Evolutionary conservation across 179 eudicot species (phyloP), one percentile per base, ranked within the genome.

Genomic region (Actinidia polygama): DNA sequence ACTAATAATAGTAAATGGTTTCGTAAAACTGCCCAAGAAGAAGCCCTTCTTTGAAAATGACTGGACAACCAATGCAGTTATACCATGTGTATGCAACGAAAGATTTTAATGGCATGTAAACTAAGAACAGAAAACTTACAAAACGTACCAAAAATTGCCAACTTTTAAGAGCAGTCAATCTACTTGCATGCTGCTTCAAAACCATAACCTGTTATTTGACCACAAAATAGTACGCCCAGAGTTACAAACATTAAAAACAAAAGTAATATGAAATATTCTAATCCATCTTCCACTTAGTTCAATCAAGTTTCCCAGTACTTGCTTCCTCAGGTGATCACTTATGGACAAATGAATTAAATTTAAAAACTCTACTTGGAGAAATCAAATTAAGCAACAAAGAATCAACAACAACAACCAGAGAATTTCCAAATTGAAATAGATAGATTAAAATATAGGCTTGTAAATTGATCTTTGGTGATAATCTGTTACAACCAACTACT

Each of bases 161-260:
- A 95, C 89, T 93, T 91, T 96, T 96, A 80, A 96, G 98, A 75
- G 98, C 88, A 84, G 94, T 95, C 85, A 96, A 79, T 86, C 89
- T 91, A 85, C 91, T 90, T 79, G 97, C 98, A 63, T 71, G 92
- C 90, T 88, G 93, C 93, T 93, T 95, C 89, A 91, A 96, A 87
- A 96, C 91, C 49, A 98, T 95, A 66, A 95, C 97, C 99, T 96
- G 85, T 69, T 61, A 85, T 63, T 46, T 51, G 51, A 81, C 74
- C 81, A 79, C 64, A 64, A 75, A 79, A 81, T 50, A 57, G 18
- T 49, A 30, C 26, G 73, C 59, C 61, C 23, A 69, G 21, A 79
- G 49, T 82, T 47, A 68, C 55, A 49, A 74, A 69, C 40, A 50
- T 7, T 50, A 36, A 58, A 51, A 46, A 59, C 61, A 44, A 36